Evolutionary conservation across 2,329 filamentous ascomycete species (phyloP), one percentile per base, ranked within the genome.

Genomic region (Cadophora sp.): DNA sequence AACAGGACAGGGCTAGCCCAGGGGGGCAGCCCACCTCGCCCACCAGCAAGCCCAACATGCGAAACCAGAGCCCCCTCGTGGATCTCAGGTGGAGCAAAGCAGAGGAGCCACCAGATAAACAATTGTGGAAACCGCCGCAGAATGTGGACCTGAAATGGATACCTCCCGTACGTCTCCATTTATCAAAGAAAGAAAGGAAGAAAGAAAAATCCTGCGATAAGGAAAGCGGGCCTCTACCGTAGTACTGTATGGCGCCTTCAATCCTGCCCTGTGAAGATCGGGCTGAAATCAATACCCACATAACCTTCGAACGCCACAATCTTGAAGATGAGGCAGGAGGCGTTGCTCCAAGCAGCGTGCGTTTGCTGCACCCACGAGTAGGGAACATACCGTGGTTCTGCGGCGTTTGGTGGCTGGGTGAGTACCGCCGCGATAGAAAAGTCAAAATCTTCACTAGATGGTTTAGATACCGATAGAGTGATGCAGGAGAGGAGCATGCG

Each of bases 141-240:
- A n/a, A n/a, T 39, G 48, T 62, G 60, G 60, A 55, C 22, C 36
- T 43, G 43, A 20, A 39, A 13, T 39, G 36, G 36, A 39, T 39
- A 39, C 27, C 27, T 39, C 30, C 30, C 30, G 30, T 33, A 9
- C 30, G n/a, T n/a, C 27, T 30, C 4, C 27, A 30, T 30, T 30
- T 30, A 30, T 30, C 27, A 30, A 30, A 30, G 27, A 30, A 30
- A 30, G 27, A 30, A 30, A 30, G 6, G 27, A 39, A 39, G 9
- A 33, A 1, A 20, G 24, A 63, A 66, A 67, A 67, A 41, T 62
- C 62, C 58, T 67, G 66, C 62, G 66, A 67, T 67, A 65, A 67
- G 58, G 56, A 45, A 48, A 58, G 55, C 20, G 43, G 45, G 58
- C 39, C n/a, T n/a, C n/a, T n/a, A n/a, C n/a, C n/a, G n/a, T n/a